Percentiles rank a stretch among this genome's conserved stretches.
Evolutionary conservation across 805 yeast species (phyloP).

Genomic region (Candida xiaguanensis): DNA sequence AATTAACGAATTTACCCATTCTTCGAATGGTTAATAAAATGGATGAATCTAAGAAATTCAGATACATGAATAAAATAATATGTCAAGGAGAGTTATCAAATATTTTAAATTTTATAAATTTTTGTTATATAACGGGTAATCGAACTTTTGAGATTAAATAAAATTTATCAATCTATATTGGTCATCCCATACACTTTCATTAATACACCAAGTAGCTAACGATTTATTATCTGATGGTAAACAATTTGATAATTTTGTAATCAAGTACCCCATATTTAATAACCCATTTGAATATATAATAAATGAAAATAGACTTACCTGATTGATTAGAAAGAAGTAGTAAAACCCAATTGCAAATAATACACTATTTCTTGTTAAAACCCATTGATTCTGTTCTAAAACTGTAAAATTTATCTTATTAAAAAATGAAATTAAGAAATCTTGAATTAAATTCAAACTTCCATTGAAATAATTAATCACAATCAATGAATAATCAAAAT

Average conservation of each 20-base stretch:
- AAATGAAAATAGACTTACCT: conserved; percentile 44
- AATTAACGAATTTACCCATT: conserved; percentile 33
- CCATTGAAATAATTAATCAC: conserved; percentile 47
- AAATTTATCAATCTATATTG: conserved; percentile 10
- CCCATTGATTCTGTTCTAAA: conserved; percentile 47
- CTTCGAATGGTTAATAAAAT: conserved; percentile 27
- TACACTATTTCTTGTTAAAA: conserved; percentile 49
- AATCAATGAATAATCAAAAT: conserved; percentile 30
- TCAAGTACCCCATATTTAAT: conserved; percentile 49
- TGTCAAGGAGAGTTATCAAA: conserved; percentile 11
- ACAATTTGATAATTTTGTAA: conserved; percentile 52
- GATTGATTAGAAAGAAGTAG: conserved; percentile 38
- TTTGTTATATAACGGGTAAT: conserved; percentile 37
- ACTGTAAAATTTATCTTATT: conserved; percentile 40
- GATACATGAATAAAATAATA: conserved; percentile 19
- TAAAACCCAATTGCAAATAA: conserved; percentile 53
- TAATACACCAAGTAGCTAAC: conserved; percentile 27
- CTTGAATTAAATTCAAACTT: conserved; percentile 39
- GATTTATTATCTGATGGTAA: conserved; percentile 19
- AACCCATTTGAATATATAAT: conserved; percentile 51
- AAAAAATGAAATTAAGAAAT: conserved; percentile 50
- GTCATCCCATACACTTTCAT: conserved; percentile 31
- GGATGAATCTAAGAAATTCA: conserved; percentile 30
- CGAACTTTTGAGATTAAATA: conserved; percentile 19
- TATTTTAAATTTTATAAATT: conserved; percentile 21